Evolutionary conservation across 2,329 filamentous ascomycete species (phyloP).

Genomic region (Cryphonectria radicalis): DNA sequence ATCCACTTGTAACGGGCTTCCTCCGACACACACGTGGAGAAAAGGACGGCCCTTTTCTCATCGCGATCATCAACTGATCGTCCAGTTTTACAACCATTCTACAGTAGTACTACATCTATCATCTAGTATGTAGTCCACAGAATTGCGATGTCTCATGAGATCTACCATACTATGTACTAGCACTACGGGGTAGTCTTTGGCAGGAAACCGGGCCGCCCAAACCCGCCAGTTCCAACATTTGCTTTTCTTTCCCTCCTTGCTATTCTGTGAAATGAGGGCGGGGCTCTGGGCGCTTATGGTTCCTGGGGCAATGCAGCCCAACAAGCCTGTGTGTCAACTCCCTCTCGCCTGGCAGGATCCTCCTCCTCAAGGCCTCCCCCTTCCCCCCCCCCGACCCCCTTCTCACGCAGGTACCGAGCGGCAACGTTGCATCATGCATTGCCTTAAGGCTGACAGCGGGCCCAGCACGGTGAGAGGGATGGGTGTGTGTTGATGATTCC

Average conservation of each 20-base stretch:
- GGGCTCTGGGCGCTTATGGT: background rate
- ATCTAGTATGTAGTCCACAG: background rate
- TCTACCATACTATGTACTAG: background rate
- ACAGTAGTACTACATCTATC: background rate
- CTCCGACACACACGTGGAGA: background rate
- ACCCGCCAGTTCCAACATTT: background rate
- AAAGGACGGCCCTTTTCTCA: background rate
- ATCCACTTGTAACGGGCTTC: background rate
- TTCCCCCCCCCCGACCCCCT: background rate
- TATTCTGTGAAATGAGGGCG: background rate
- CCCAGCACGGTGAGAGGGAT: background rate
- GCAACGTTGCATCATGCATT: slow-evolving; percentile 5
- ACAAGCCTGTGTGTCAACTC: background rate
- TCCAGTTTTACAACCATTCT: background rate
- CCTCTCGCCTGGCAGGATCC: background rate
- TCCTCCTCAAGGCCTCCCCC: no score
- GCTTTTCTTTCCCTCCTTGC: background rate
- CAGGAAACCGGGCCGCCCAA: background rate
- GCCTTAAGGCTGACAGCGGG: background rate
- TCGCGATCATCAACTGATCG: background rate
- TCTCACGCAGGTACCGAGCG: slow-evolving; percentile 5
- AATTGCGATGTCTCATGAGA: background rate
- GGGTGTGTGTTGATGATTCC: background rate
- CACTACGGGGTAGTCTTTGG: background rate
- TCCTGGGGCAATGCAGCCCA: background rate